Percentiles rank a stretch among this genome's conserved stretches.
These are phyloP conservation scores for Acmispon strigosus DNA, from an alignment of 306 rosid genomes.

Conservation along the genomic window DNA sequence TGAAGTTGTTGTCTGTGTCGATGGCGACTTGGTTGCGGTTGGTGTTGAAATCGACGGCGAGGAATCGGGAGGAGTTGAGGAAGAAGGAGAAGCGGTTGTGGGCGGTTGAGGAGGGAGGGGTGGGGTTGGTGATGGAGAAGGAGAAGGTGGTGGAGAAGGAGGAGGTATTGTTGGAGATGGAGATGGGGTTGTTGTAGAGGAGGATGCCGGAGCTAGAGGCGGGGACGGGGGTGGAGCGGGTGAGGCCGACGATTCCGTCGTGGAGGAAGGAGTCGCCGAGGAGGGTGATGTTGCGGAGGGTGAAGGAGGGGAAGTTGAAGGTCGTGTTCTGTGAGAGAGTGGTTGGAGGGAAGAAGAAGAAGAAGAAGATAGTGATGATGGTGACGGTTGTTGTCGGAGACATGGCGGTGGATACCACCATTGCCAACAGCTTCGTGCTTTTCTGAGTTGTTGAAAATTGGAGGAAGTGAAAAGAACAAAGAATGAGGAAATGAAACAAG, in stretches of 20 bases:
- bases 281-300: constrained; percentile 72
- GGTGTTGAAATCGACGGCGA: constrained; percentile 50
- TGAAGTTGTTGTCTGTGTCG: constrained; percentile 40
- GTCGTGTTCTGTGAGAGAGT: constrained; percentile 20
- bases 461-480: not conserved
- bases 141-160: constrained; percentile 36
- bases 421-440: not conserved
- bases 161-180: constrained; percentile 29
- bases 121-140: constrained; percentile 49
- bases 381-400: constrained; percentile 24
- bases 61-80: constrained; percentile 24
- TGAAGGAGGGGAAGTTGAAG: constrained; percentile 54
- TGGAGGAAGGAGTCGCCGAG: constrained; percentile 79
- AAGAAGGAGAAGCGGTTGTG: constrained; percentile 57
- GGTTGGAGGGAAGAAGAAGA: not conserved
- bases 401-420: constrained; percentile 16
- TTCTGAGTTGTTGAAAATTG: not conserved
- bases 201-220: constrained; percentile 58
- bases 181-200: constrained; percentile 48
- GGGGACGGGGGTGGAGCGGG: constrained; percentile 58
- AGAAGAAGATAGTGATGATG: not conserved
- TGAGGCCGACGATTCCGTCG: constrained; percentile 62
- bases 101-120: constrained; percentile 45
- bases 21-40: constrained; percentile 24
- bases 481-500: not conserved